phyloP scores from a whole-genome alignment of 441 rosid species.

The Croton laevigatus region DNA sequence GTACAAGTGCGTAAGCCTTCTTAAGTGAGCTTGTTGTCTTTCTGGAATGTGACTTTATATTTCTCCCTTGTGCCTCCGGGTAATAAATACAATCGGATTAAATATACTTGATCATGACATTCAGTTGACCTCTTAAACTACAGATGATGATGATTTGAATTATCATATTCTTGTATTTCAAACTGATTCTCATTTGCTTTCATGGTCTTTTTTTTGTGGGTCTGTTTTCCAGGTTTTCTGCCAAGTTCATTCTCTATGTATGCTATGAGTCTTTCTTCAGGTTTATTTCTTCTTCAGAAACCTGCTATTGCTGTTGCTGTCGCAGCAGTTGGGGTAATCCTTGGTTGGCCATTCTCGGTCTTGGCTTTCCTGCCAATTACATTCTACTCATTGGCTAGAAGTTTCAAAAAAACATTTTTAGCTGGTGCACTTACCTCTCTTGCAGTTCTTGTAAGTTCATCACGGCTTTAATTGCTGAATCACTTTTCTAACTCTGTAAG shows the following conservation, averaged over 20 bases:
- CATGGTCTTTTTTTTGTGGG: not conserved
- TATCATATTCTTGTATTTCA: not conserved
- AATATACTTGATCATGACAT: no score
- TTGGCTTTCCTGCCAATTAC: constrained; percentile 83
- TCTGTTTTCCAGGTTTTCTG: constrained; percentile 61
- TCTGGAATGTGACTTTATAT: constrained; percentile 5
- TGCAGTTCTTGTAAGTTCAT: constrained; percentile 31
- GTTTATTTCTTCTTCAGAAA: constrained; percentile 80
- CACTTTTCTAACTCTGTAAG: not conserved
- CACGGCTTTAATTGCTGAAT: constrained; percentile 4
- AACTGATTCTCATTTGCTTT: not conserved
- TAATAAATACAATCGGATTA: not conserved
- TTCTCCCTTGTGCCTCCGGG: constrained; percentile 6
- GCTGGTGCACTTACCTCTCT: constrained; percentile 63
- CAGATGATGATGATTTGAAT: not conserved
- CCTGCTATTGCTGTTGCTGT: constrained; percentile 61
- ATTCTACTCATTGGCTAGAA: constrained; percentile 55
- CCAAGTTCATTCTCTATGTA: constrained; percentile 98
- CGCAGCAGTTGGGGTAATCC: constrained; percentile 63
- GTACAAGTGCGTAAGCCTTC: constrained; percentile 69
- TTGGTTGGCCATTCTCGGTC: constrained; percentile 95
- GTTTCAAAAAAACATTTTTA: constrained; percentile 60
- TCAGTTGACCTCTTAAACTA: not conserved
- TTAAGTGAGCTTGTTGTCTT: constrained; percentile 8
- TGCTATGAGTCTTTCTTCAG: constrained; percentile 91